Base-by-base conservation (phyloP, 768 basidiomycete species). In the Lanmaoa rubissima region DNA sequence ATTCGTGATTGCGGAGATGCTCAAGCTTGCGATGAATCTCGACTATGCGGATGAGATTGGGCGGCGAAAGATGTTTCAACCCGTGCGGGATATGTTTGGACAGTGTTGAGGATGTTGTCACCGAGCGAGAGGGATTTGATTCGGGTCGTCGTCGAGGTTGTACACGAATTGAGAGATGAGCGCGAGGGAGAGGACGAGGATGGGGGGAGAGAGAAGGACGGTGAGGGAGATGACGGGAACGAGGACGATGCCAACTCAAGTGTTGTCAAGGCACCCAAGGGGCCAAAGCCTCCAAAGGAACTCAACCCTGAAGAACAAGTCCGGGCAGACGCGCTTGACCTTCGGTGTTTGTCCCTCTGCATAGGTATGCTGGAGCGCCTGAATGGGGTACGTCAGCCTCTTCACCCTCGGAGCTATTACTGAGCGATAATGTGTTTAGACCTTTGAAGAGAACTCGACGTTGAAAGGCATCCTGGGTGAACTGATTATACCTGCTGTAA, bases 401-500 rank as follows among this genome's bases (percentile, higher is more conserved):
- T 36, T 2, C 12, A 2, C 3, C 3, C 2, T 40, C 17, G 10
- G 19, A 31, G 34, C 2, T 7, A 34, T 10, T 11, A 35, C 50
- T 67, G 13, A 65, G 0, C 9, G 1, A 21, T 17, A 26, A 5
- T 4, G 5, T 13, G 1, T 36, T 26, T 51, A 82, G 80, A 80
- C 78, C 2, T 82, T 82, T 51, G 80, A 85, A 60, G 86, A 88
- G 57, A 87, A 88, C 66, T 84, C 86, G 8, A 86, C 83, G 5
- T 71, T 90, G 55, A 83, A 85, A 57, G 88, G 90, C 28, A 71
- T 79, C 21, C 67, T 84, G 70, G 77, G 90, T 10, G 93, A 98
- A 63, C 76, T 99, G 17, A 92, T 98, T 65, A 83, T 97, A 34
- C 96, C 96, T 3, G 85, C 92, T 5, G 91, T 98, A 43, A 86